Conservation (phyloP, 305 asterid genomes). For the Fraxinus greggii region DNA sequence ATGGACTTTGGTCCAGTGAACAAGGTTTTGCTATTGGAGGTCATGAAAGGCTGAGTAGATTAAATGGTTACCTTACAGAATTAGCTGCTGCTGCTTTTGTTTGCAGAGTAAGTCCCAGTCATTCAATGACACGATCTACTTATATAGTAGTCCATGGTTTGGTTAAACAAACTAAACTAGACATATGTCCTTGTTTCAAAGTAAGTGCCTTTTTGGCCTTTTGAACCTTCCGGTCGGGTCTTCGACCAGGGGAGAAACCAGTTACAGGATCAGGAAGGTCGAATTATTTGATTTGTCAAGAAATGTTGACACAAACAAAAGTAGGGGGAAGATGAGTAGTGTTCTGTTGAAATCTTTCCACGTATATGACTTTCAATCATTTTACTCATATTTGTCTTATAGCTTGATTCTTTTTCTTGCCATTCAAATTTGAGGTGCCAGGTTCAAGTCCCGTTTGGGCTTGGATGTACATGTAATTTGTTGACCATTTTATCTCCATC, state of each 20-base stretch:
- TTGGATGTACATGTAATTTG: not conserved
- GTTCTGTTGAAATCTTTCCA: not conserved
- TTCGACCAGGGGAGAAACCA: too few species aligned
- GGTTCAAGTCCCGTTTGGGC: slow-evolving; percentile 5
- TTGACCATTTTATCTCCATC: slow-evolving; percentile 4
- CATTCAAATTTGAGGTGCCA: not conserved
- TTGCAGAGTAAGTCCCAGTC: slow-evolving; percentile 65
- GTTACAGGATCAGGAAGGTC: too few species aligned
- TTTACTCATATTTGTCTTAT: not conserved
- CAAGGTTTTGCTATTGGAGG: slow-evolving; percentile 98
- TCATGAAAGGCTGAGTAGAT: slow-evolving; percentile 82
- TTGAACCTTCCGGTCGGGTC: too few species aligned
- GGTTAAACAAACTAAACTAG: not conserved
- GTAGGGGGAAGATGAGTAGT: not conserved
- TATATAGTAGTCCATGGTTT: not conserved
- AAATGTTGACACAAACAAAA: not conserved
- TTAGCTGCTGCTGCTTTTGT: slow-evolving; percentile 99
- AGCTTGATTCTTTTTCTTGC: not conserved
- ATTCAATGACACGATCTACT: not conserved
- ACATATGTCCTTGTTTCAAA: not conserved
- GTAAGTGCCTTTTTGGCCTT: not conserved
- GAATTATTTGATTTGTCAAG: not conserved
- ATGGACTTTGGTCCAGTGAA: slow-evolving; percentile 83
- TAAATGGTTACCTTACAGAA: slow-evolving; percentile 84
- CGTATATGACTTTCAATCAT: not conserved